Evolutionary conservation across 2,329 filamentous ascomycete genomes (phyloP).

Genomic region (Neofusicoccum sp.): DNA sequence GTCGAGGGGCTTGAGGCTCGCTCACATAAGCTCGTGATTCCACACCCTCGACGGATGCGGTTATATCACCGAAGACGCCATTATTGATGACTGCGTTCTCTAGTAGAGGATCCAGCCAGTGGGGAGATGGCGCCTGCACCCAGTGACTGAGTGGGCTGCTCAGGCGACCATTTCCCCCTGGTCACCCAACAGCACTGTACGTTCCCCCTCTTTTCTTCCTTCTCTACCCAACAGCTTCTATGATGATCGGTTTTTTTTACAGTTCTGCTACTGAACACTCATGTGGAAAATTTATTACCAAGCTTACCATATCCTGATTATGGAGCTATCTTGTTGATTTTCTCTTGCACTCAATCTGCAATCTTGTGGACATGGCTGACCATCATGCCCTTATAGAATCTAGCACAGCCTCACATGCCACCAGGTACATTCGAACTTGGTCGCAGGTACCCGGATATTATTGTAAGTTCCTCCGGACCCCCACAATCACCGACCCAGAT

Average conservation of each 20-base stretch:
- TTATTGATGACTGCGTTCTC: neutral
- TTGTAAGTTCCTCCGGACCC: constrained; percentile 12
- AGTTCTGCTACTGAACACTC: constrained; percentile 63
- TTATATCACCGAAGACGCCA: neutral
- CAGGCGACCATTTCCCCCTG: neutral
- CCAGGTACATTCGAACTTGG: neutral
- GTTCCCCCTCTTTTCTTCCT: neutral
- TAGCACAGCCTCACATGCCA: too few relatives aligned
- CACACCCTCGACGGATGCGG: neutral
- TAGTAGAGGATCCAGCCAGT: neutral
- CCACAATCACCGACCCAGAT: neutral
- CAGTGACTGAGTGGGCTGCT: neutral
- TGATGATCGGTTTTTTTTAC: constrained; percentile 52
- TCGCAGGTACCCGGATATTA: neutral
- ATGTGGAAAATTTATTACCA: constrained; percentile 59
- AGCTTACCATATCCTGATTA: constrained; percentile 56
- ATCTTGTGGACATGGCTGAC: constrained; percentile 8
- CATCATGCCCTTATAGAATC: neutral
- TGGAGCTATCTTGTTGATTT: neutral
- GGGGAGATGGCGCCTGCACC: neutral
- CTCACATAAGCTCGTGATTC: constrained; percentile 5
- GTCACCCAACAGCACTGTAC: neutral
- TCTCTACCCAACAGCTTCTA: constrained; percentile 23
- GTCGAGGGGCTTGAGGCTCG: constrained; percentile 12
- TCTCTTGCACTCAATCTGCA: neutral